A percentile compares a stretch with the other conserved stretches of the same genome.
Evolutionary conservation across 2,329 filamentous ascomycete genomes (phyloP).

Genomic region (Alternaria incomplexa): DNA sequence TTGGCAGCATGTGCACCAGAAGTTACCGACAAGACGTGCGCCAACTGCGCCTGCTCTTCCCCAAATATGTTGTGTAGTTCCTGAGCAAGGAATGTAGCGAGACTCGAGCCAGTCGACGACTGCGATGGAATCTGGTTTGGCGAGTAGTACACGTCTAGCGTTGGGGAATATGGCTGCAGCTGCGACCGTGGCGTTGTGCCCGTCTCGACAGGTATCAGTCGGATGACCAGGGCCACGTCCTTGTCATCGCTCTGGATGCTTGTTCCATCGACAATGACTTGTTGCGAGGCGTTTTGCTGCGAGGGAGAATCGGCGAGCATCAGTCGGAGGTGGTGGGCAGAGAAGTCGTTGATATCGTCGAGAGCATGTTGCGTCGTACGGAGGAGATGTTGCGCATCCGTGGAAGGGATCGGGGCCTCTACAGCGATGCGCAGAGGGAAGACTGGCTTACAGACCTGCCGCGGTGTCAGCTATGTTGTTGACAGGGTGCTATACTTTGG

Average conservation of each 20-base stretch:
- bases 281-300: constrained; percentile 41
- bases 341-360: constrained; percentile 85
- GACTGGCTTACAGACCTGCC: constrained; percentile 81
- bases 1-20: constrained; percentile 51
- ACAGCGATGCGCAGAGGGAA: constrained; percentile 86
- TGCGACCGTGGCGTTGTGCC: constrained; percentile 61
- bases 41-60: constrained; percentile 86
- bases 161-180: constrained; percentile 71
- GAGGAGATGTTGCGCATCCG: constrained; percentile 75
- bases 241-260: constrained; percentile 45
- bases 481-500: neutral
- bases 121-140: constrained; percentile 70
- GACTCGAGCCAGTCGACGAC: constrained; percentile 71
- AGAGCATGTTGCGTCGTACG: constrained; percentile 84
- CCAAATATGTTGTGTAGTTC: constrained; percentile 79
- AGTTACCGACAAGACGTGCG: constrained; percentile 52
- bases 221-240: constrained; percentile 71
- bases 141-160: constrained; percentile 79
- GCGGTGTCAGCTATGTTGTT: constrained; percentile 7
- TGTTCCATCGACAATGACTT: constrained; percentile 38
- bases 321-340: constrained; percentile 80
- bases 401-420: constrained; percentile 69
- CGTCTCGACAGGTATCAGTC: constrained; percentile 68
- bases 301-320: constrained; percentile 57
- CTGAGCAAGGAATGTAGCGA: constrained; percentile 79